These are phyloP conservation scores for Ophiosphaerella narmari DNA, from an alignment of 2,329 filamentous ascomycete species.

Conservation along the genomic window DNA sequence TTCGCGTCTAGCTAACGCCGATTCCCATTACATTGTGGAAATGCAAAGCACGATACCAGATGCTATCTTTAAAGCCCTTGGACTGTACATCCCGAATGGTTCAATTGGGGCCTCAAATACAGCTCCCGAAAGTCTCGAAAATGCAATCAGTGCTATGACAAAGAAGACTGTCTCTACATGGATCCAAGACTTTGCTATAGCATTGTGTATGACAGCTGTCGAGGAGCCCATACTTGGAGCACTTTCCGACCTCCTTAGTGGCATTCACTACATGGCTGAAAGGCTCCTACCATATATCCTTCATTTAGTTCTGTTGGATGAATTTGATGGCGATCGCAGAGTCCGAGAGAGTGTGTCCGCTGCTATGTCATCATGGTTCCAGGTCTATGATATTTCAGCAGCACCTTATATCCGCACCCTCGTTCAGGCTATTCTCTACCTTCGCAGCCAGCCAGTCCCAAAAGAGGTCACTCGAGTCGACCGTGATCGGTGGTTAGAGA, in stretches of 20 bases:
- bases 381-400: slow-evolving; percentile 50
- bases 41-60: slow-evolving; percentile 36
- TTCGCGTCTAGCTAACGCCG: slow-evolving; percentile 26
- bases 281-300: slow-evolving; percentile 81
- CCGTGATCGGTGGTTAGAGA: slow-evolving; percentile 80
- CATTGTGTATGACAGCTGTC: slow-evolving; percentile 57
- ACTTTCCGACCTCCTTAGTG: slow-evolving; percentile 67
- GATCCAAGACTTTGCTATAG: slow-evolving; percentile 65
- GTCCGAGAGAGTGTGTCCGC: slow-evolving; percentile 66
- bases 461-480: slow-evolving; percentile 79
- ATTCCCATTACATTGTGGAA: slow-evolving; percentile 32
- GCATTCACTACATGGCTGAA: slow-evolving; percentile 71
- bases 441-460: slow-evolving; percentile 78
- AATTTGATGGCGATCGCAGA: slow-evolving; percentile 64
- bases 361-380: slow-evolving; percentile 68
- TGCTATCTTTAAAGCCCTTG: slow-evolving; percentile 35
- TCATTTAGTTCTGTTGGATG: slow-evolving; percentile 76
- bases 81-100: slow-evolving; percentile 22
- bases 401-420: slow-evolving; percentile 72
- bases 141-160: slow-evolving; percentile 19
- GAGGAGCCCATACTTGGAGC: slow-evolving; percentile 72
- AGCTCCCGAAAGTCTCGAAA: slow-evolving; percentile 17
- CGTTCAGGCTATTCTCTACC: slow-evolving; percentile 80
- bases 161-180: slow-evolving; percentile 51
- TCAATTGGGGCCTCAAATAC: slow-evolving; percentile 4